Conservation (phyloP, 768 basidiomycete species). For the Leucosporidium scottii region DNA sequence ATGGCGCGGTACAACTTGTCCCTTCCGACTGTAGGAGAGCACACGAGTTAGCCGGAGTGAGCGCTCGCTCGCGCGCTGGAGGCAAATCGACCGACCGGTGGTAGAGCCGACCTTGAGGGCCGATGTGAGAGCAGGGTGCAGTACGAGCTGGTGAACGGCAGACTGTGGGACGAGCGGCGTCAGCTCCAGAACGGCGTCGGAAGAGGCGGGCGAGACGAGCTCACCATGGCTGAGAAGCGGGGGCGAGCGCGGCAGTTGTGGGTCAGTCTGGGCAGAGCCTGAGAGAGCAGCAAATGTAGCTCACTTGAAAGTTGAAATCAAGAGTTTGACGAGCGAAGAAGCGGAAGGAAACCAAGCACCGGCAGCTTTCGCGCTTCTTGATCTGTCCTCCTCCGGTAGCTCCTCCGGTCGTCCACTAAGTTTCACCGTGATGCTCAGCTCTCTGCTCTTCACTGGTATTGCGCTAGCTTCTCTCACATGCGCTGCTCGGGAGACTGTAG, state of each 20-base stretch:
- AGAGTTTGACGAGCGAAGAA: not conserved
- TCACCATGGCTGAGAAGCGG: too few species aligned
- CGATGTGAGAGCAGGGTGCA: conserved; percentile 74
- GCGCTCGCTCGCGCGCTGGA: not conserved
- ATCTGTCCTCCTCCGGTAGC: not conserved
- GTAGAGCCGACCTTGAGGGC: conserved; percentile 69
- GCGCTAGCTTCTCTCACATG: not conserved
- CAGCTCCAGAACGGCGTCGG: not conserved
- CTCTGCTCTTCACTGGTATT: not conserved
- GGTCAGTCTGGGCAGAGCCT: not conserved
- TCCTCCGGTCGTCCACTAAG: not conserved
- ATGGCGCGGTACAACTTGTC: conserved; percentile 92
- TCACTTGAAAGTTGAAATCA: too few species aligned
- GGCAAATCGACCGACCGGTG: conserved; percentile 44
- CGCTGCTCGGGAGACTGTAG: conserved; percentile 20
- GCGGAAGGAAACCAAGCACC: not conserved
- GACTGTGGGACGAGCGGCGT: not conserved
- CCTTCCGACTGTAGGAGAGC: conserved; percentile 51
- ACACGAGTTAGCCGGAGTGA: not conserved
- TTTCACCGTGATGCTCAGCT: not conserved
- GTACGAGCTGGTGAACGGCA: conserved; percentile 53
- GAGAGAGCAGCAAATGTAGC: not conserved
- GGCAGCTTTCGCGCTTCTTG: not conserved
- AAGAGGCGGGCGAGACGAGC: too few species aligned
- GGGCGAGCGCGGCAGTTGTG: too few species aligned